Percentiles rank a stretch among this genome's conserved stretches.
These are phyloP conservation scores for Penicillium sp. DNA, from an alignment of 2,329 filamentous ascomycete genomes.

Conservation along the genomic window DNA sequence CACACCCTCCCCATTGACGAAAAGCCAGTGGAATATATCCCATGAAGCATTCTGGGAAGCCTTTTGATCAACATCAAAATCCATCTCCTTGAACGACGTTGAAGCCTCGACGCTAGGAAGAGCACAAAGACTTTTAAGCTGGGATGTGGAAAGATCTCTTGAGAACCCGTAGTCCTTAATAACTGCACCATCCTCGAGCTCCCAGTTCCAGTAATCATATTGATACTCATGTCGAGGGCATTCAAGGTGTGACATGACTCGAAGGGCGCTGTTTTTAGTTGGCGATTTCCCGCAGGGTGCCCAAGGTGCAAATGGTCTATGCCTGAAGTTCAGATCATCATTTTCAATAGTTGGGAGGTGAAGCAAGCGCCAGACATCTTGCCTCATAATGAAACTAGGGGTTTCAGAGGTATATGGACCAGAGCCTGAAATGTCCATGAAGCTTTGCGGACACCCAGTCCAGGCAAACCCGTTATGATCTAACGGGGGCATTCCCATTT, in stretches of 20 bases:
- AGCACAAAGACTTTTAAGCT: not conserved
- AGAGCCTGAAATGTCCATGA: slow-evolving; percentile 12
- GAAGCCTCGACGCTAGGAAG: not conserved
- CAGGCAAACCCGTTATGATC: slow-evolving; percentile 10
- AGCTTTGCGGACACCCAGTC: slow-evolving; percentile 15
- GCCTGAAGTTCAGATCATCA: slow-evolving; percentile 5
- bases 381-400: slow-evolving; percentile 6
- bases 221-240: slow-evolving; percentile 13
- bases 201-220: slow-evolving; percentile 13
- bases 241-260: slow-evolving; percentile 8
- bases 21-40: slow-evolving; percentile 20
- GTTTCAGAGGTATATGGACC: slow-evolving; percentile 10
- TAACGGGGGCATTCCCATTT: slow-evolving; percentile 7
- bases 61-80: slow-evolving; percentile 11
- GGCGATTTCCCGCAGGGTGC: slow-evolving; percentile 10
- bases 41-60: slow-evolving; percentile 17
- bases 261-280: slow-evolving; percentile 11
- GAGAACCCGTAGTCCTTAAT: slow-evolving; percentile 6
- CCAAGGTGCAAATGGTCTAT: slow-evolving; percentile 2
- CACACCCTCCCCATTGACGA: slow-evolving; percentile 15
- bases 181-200: slow-evolving; percentile 4
- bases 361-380: slow-evolving; percentile 17
- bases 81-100: not conserved
- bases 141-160: not conserved
- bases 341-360: slow-evolving; percentile 9